These are phyloP conservation scores for Ceratocystis albifundus DNA, from an alignment of 2,329 filamentous ascomycete species.

Conservation along the genomic window DNA sequence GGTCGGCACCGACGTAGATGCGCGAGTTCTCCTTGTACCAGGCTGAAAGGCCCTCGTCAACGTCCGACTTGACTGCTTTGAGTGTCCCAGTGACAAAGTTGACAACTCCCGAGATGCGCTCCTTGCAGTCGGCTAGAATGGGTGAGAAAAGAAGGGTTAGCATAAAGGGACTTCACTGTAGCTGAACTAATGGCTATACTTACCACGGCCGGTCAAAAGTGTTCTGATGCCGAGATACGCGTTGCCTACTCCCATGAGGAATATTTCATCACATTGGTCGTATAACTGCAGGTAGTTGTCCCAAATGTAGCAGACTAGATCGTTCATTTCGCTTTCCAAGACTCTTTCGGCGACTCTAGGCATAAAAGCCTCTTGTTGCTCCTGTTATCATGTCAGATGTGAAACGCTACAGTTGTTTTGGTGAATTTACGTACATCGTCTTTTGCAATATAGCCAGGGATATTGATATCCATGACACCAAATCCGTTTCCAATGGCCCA, in stretches of 20 bases:
- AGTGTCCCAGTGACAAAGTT: conserved; percentile 72
- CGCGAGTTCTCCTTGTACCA: conserved; percentile 80
- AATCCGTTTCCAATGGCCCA: conserved; percentile 71
- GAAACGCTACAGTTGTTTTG: not conserved
- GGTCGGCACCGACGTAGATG: conserved; percentile 64
- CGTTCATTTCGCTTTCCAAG: conserved; percentile 51
- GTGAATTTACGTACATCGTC: conserved; percentile 35
- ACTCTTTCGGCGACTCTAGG: conserved; percentile 36
- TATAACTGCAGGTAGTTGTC: conserved; percentile 88
- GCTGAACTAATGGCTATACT: conserved; percentile 23
- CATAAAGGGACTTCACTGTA: conserved; percentile 15
- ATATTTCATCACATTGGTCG: conserved; percentile 58
- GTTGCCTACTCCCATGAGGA: conserved; percentile 81
- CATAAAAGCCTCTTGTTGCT: conserved; percentile 39
- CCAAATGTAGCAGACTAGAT: conserved; percentile 81
- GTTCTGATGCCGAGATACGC: conserved; percentile 75
- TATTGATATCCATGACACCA: conserved; percentile 80
- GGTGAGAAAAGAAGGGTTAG: conserved; percentile 21
- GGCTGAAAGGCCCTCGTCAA: conserved; percentile 55
- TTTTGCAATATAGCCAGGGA: conserved; percentile 64
- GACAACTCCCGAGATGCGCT: conserved; percentile 58
- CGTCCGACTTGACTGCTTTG: conserved; percentile 66
- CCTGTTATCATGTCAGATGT: conserved; percentile 28
- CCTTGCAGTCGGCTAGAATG: conserved; percentile 45
- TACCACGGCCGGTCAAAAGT: conserved; percentile 66